Evolutionary conservation across 2,329 filamentous ascomycete genomes (phyloP).

Genomic region (Elsinoe batatas): DNA sequence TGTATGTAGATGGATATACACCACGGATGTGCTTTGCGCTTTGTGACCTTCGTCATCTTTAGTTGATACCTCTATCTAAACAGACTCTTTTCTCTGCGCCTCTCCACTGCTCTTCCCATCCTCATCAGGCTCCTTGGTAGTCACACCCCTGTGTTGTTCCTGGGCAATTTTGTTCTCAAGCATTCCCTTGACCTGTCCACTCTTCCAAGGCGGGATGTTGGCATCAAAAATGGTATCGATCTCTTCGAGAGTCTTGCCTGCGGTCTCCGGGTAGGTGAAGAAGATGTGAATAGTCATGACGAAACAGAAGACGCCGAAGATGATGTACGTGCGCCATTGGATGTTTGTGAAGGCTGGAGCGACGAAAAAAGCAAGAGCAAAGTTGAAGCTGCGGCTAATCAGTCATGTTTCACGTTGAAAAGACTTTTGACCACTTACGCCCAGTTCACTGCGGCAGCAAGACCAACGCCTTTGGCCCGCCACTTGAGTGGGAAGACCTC

Average conservation of each 20-base stretch:
- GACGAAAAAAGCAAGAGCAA: conserved; percentile 50
- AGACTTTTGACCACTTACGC: conserved; percentile 37
- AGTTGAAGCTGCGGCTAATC: conserved; percentile 38
- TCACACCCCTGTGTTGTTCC: background rate
- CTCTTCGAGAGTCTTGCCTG: conserved; percentile 29
- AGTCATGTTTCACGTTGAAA: conserved; percentile 32
- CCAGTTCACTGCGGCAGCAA: conserved; percentile 48
- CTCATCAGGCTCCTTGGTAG: background rate
- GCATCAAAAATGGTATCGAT: conserved; percentile 29
- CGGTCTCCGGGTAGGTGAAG: conserved; percentile 32
- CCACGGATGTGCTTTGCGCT: background rate
- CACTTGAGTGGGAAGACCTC: conserved; percentile 56
- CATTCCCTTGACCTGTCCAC: conserved; percentile 19
- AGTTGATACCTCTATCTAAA: background rate
- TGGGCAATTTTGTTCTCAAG: conserved; percentile 11
- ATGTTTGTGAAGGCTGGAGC: conserved; percentile 51
- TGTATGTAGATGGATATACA: background rate
- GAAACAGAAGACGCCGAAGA: conserved; percentile 39
- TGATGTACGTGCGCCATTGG: conserved; percentile 43
- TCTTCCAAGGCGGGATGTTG: conserved; percentile 22
- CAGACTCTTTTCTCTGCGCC: background rate
- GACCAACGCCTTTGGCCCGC: conserved; percentile 49
- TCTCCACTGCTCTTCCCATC: background rate
- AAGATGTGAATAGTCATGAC: conserved; percentile 36
- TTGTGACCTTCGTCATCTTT: background rate